phyloP scores from a whole-genome alignment of 257 asterid species.

The Gardenia jasminoides region DNA sequence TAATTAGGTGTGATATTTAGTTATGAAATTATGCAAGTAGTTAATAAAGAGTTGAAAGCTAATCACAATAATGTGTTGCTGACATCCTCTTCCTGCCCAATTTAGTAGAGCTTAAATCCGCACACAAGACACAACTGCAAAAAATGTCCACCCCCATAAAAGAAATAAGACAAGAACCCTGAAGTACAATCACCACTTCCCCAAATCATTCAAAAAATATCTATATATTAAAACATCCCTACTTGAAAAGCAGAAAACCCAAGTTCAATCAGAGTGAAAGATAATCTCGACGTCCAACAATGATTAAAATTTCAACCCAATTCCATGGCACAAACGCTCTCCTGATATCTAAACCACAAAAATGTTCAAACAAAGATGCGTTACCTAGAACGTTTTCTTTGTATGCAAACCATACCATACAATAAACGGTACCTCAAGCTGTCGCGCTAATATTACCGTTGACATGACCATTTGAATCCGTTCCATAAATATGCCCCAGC shows the following conservation, averaged over 20 bases:
- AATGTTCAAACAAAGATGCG: not conserved
- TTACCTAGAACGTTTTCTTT: not conserved
- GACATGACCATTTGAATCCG: conserved; percentile 1
- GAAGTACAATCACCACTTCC: not conserved
- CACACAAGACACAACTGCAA: not conserved
- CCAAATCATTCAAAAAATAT: too few relatives aligned
- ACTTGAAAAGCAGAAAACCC: not conserved
- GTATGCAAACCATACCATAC: not conserved
- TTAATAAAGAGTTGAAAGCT: too few relatives aligned
- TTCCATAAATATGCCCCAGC: conserved; percentile 22
- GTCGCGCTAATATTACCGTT: not conserved
- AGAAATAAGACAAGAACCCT: not conserved
- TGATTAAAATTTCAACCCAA: not conserved
- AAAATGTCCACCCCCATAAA: not conserved
- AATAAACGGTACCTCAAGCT: not conserved
- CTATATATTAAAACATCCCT: not conserved
- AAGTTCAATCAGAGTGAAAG: not conserved
- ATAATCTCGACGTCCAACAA: not conserved
- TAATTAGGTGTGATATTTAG: too few relatives aligned
- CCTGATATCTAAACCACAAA: not conserved
- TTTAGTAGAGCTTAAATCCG: not conserved
- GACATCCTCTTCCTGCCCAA: too few relatives aligned
- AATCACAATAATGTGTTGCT: too few relatives aligned
- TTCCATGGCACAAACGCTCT: not conserved
- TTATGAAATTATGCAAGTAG: too few relatives aligned